These are phyloP conservation scores for Monosporascus ibericus DNA, from an alignment of 2,329 filamentous ascomycete species.

Conservation along the genomic window DNA sequence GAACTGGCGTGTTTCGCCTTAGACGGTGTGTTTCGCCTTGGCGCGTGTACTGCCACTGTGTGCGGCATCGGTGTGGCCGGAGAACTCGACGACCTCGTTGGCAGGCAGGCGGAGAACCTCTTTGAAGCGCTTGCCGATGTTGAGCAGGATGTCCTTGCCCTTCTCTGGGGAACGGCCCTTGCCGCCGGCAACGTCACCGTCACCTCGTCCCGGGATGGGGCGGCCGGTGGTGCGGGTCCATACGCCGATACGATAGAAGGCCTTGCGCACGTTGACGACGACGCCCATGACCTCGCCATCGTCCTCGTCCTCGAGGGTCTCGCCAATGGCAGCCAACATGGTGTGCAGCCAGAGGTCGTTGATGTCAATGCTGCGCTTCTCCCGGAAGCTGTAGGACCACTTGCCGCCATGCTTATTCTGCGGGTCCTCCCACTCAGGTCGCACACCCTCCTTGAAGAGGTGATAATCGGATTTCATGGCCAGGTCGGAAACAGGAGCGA, in stretches of 20 bases:
- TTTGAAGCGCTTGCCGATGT: slow-evolving; percentile 90
- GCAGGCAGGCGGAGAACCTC: slow-evolving; percentile 75
- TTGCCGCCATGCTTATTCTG: slow-evolving; percentile 99
- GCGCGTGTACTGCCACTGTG: slow-evolving; percentile 90
- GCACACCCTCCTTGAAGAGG: slow-evolving; percentile 95
- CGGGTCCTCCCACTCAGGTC: slow-evolving; percentile 95
- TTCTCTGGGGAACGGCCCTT: slow-evolving; percentile 76
- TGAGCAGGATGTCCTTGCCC: slow-evolving; percentile 75
- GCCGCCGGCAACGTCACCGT: slow-evolving; percentile 64
- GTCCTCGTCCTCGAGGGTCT: slow-evolving; percentile 90
- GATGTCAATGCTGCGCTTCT: slow-evolving; percentile 86
- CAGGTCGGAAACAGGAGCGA: slow-evolving; percentile 90
- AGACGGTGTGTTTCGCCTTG: slow-evolving; percentile 89
- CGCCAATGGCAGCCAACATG: slow-evolving; percentile 93
- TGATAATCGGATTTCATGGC: slow-evolving; percentile 98
- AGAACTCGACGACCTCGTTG: slow-evolving; percentile 83
- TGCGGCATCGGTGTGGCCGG: slow-evolving; percentile 90
- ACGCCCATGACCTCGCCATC: slow-evolving; percentile 99
- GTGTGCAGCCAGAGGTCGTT: slow-evolving; percentile 96
- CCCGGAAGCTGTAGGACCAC: slow-evolving; percentile 98
- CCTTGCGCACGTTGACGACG: slow-evolving; percentile 97
- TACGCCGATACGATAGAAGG: slow-evolving; percentile 93
- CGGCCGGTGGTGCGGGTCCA: slow-evolving; percentile 96
- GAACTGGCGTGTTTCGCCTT: slow-evolving; percentile 25
- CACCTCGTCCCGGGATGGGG: slow-evolving; percentile 68